Base-by-base conservation (phyloP, 805 yeast species). In the Teunomyces cretensis region DNA sequence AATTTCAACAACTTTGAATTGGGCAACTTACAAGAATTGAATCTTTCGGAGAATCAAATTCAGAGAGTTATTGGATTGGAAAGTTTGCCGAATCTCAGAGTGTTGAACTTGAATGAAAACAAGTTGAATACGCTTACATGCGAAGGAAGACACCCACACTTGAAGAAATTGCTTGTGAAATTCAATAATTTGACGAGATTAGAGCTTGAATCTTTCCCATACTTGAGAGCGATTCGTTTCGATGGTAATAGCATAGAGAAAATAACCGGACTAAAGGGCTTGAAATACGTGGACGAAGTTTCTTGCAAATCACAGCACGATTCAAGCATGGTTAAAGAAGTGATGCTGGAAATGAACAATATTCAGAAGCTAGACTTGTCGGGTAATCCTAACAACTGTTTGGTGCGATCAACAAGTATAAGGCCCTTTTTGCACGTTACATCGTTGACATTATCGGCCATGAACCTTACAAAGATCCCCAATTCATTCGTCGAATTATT, bases 371-470 rank as follows among this genome's bases (percentile, higher is more conserved):
- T 77, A 27, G 74, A 70, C 48, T 50, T 78, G 11, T 70, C 80
- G 1, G 79, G 79, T 2, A 68, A 66, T 45, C 14, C 48, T 13
- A 48, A 54, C 6, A 52, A 56, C 32, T 43, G 50, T 8, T 47
- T 57, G 15, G 13, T 30, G 12, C 36, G 43, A 14, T 26, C 32
- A 35, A 30, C 40, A 16, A 13, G 42, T 30, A 38, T 28, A 12
- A 17, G 39, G 39, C 55, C 57, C 12, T 72, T 68, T 41, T 48
- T 68, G 17, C 72, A 70, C 52, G 54, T 79, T 11, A 70, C 62
- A 26, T 56, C 52, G 12, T 55, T 79, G 35, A 65, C 64, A n/a
- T 49, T 79, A n/a, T 65, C 79, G 0, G 81, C 83, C 0, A 70
- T 74, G 66, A 68, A 69, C 33, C 49, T 79, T n/a, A 57, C 57